phyloP scores from a whole-genome alignment of 805 yeast genomes.

The Yarrowia alimentaria region DNA sequence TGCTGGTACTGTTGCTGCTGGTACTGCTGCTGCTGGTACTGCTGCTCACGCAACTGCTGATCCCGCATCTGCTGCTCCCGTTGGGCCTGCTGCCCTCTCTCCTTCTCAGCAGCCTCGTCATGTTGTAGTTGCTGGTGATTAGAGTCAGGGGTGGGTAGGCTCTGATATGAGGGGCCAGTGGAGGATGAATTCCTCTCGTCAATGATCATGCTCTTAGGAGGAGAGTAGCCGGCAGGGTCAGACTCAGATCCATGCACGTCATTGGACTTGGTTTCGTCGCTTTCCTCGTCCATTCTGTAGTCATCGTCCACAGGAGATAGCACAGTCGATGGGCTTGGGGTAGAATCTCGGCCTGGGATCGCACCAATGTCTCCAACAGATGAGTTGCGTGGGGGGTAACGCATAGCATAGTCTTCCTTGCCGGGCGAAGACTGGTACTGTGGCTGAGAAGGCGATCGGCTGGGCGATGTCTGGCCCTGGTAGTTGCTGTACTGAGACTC shows the following conservation, averaged over 20 bases:
- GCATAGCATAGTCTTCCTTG: background rate
- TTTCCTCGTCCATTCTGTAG: conserved; percentile 4
- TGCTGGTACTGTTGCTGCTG: conserved; percentile 29
- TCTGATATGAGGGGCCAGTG: background rate
- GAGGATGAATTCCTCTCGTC: conserved; percentile 9
- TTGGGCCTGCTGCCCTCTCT: conserved; percentile 34
- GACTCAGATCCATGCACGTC: background rate
- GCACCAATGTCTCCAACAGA: conserved; percentile 2
- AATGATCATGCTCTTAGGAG: conserved; percentile 22
- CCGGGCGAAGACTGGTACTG: conserved; percentile 12
- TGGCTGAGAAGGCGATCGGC: conserved; percentile 8
- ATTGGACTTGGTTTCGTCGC: conserved; percentile 1
- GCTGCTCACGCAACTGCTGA: conserved; percentile 29
- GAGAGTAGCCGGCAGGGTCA: conserved; percentile 6
- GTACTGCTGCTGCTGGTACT: conserved; percentile 8
- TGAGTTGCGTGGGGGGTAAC: conserved; percentile 13
- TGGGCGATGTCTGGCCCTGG: conserved; percentile 1
- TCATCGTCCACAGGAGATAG: conserved; percentile 23
- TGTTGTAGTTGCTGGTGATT: background rate
- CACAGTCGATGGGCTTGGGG: conserved; percentile 12
- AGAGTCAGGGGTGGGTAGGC: conserved; percentile 1
- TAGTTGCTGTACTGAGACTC: conserved; percentile 3
- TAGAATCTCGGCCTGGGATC: conserved; percentile 8
- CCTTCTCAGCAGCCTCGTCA: conserved; percentile 22
- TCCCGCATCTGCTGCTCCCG: conserved; percentile 26